Conservation (phyloP, 2,329 filamentous ascomycete genomes). For the Nakataea oryzae region DNA sequence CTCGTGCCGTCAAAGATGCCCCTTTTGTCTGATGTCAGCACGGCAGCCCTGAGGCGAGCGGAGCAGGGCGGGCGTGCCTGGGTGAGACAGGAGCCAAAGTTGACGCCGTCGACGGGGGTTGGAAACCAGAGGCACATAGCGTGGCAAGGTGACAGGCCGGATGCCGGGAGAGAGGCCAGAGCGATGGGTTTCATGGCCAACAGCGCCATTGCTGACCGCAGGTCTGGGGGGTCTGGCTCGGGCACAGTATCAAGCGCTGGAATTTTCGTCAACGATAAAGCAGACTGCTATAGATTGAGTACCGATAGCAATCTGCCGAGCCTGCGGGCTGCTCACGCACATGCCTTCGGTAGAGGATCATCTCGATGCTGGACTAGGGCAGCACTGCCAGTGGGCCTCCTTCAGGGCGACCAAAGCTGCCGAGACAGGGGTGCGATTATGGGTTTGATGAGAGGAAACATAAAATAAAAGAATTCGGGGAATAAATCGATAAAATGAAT, state of each 20-base stretch:
- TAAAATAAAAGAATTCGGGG: neutral
- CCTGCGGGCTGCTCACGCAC: neutral
- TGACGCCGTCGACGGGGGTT: neutral
- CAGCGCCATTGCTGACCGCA: neutral
- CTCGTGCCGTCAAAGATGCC: neutral
- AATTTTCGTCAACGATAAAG: neutral
- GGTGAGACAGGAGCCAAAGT: neutral
- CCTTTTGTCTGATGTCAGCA: neutral
- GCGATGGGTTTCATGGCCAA: neutral
- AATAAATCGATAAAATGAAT: neutral
- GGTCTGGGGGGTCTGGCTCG: neutral
- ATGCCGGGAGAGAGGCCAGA: too few relatives aligned
- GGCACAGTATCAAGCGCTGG: neutral
- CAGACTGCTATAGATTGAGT: neutral
- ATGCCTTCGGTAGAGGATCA: neutral
- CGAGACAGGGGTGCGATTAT: neutral
- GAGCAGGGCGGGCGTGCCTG: neutral
- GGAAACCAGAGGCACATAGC: neutral
- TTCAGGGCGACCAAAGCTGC: neutral
- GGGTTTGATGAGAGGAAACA: neutral
- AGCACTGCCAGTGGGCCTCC: neutral
- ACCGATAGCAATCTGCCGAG: neutral
- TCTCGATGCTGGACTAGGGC: neutral
- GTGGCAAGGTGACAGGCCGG: too few relatives aligned
- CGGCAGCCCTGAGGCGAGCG: neutral